Evolutionary conservation across 306 rosid genomes (phyloP).

Genomic region (Prunus fruticosa): DNA sequence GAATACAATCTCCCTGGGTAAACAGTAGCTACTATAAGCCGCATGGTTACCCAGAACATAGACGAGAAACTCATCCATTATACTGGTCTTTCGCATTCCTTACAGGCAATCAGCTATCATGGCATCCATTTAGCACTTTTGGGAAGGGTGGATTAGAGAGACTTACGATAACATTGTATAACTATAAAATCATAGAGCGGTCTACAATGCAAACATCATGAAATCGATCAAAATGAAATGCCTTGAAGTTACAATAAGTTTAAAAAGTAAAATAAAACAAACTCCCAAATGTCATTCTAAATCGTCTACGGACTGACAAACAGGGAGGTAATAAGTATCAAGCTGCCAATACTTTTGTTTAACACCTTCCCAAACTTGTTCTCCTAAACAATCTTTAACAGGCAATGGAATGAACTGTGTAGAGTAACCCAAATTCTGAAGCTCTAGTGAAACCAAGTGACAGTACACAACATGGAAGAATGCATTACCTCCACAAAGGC

Average conservation of each 20-base stretch:
- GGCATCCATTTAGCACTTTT: no score
- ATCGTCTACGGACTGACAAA: constrained; percentile 64
- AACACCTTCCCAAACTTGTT: constrained; percentile 88
- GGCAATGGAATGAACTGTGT: constrained; percentile 88
- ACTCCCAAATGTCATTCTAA: constrained; percentile 38
- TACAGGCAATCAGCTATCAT: no score
- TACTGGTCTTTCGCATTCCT: no score
- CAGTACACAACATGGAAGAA: constrained; percentile 95
- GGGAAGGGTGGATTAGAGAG: not conserved
- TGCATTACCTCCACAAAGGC: constrained; percentile 91
- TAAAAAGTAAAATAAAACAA: not conserved
- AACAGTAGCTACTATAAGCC: no score
- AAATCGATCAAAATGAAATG: not conserved
- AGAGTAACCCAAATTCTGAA: constrained; percentile 81
- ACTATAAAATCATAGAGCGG: not conserved
- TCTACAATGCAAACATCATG: constrained; percentile 14
- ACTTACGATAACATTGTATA: not conserved
- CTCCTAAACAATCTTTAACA: constrained; percentile 86
- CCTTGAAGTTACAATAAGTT: not conserved
- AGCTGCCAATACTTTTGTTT: constrained; percentile 98
- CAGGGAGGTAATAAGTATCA: constrained; percentile 89
- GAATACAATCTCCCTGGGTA: no score
- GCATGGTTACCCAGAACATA: no score
- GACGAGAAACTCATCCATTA: no score
- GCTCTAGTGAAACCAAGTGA: constrained; percentile 80